Evolutionary conservation across 2,329 filamentous ascomycete species (phyloP), one percentile per base, ranked within the genome.

Genomic region (Aspergillus melleus): DNA sequence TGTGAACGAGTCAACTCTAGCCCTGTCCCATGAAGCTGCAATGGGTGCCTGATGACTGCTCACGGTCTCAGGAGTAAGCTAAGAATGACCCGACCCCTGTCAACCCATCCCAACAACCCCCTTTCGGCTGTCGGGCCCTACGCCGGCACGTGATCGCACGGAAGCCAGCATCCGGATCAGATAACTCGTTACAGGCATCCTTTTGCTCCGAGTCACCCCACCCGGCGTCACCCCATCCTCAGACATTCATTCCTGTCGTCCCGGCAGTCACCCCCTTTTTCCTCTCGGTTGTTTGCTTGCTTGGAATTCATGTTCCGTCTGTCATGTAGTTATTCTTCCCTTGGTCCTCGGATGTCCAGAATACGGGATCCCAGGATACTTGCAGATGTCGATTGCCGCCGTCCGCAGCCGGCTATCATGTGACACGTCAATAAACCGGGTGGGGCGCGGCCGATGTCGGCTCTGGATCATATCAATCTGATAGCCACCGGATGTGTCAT

Each of bases 151-250:
- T 60, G 58, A 57, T 49, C 49, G 12, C n/a, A 16, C 47, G 39
- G 52, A 26, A 30, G 44, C 49, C 57, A 50, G 26, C 22, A 46
- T 58, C 59, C 65, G 64, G 65, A 67, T 67, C 64, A 67, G 65
- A 67, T 67, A 67, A 67, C 60, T 59, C 30, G 42, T 32, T 56
- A 47, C 52, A 36, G 54, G 20, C 26, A 42, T 39, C 52, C 52
- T 55, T 46, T 22, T 20, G 26, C 42, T 62, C 60, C 60, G 61
- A 55, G 53, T 58, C 61, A 63, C 56, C 55, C 58, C 61, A 61
- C 58, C 51, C 6, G 3, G 14, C 36, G 16, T 42, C 36, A 42
- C 14, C 36, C 36, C 36, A 42, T 42, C 16, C 36, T n/a, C 16
- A n/a, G 36, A n/a, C 36, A 16, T 47, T 11, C 19, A 50, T 39